Evolutionary conservation across 2,329 filamentous ascomycete genomes (phyloP).

Genomic region (Stemphylium lycopersici): DNA sequence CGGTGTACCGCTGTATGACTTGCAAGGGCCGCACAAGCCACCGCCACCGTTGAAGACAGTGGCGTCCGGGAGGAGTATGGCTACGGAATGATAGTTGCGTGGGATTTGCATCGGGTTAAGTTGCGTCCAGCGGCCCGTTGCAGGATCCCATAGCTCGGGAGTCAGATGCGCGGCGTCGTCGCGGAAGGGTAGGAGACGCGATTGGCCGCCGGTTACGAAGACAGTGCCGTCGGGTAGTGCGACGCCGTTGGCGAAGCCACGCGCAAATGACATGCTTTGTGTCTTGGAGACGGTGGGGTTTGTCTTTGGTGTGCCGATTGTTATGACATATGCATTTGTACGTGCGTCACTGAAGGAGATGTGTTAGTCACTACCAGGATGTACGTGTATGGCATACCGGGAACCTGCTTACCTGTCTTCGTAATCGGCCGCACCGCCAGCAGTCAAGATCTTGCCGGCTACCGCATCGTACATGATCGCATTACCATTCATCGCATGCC

Average conservation of each 20-base stretch:
- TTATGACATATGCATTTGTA: slow-evolving; percentile 58
- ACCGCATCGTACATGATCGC: slow-evolving; percentile 64
- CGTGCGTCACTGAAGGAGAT: slow-evolving; percentile 44
- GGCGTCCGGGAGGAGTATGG: slow-evolving; percentile 35
- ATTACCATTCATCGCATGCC: slow-evolving; percentile 62
- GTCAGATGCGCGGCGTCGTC: slow-evolving; percentile 23
- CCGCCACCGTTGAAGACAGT: slow-evolving; percentile 35
- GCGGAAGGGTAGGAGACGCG: slow-evolving; percentile 22
- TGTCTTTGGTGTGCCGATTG: slow-evolving; percentile 47
- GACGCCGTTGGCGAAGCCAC: slow-evolving; percentile 36
- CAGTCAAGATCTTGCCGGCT: slow-evolving; percentile 60
- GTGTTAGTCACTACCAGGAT: too few relatives aligned
- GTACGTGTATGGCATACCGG: too few relatives aligned
- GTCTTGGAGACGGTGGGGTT: slow-evolving; percentile 28
- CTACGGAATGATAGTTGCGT: slow-evolving; percentile 39
- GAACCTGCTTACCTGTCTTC: slow-evolving; percentile 1
- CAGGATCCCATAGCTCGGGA: slow-evolving; percentile 37
- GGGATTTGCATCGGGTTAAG: slow-evolving; percentile 31
- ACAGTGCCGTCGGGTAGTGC: slow-evolving; percentile 46
- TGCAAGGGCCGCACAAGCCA: slow-evolving; percentile 53
- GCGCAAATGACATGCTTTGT: slow-evolving; percentile 33
- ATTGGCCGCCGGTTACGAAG: slow-evolving; percentile 40
- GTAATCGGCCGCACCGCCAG: slow-evolving; percentile 59
- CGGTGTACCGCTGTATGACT: slow-evolving; percentile 32
- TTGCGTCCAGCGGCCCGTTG: slow-evolving; percentile 25